A percentile compares a stretch with the other conserved stretches of the same genome.
Evolutionary conservation across 2,329 filamentous ascomycete genomes (phyloP).

Genomic region (Botryosphaeria dothidea): DNA sequence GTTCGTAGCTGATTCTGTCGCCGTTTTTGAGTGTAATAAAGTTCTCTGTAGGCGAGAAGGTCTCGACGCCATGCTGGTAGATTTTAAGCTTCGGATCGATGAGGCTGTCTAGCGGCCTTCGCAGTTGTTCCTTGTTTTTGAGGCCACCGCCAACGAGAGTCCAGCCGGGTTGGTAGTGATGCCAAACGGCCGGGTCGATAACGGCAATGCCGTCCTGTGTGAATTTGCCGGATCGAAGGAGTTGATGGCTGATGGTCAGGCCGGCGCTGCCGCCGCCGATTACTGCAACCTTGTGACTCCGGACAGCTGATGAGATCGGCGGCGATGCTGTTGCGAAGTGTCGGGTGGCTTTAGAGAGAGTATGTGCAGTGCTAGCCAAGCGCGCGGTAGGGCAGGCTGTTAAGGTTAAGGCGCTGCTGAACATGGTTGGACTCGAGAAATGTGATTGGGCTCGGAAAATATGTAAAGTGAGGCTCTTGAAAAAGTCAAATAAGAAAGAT

Average conservation of each 20-base stretch:
- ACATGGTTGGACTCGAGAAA: not conserved
- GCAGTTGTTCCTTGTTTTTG: slow-evolving; percentile 62
- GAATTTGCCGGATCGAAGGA: slow-evolving; percentile 62
- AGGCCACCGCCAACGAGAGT: slow-evolving; percentile 68
- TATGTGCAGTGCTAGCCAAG: not conserved
- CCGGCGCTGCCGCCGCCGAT: slow-evolving; percentile 69
- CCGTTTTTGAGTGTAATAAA: slow-evolving; percentile 57
- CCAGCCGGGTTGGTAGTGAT: slow-evolving; percentile 71
- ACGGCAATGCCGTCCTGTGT: slow-evolving; percentile 62
- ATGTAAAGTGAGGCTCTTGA: too few species aligned
- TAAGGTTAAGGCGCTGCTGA: not conserved
- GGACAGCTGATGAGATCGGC: slow-evolving; percentile 33
- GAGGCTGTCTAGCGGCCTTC: slow-evolving; percentile 51
- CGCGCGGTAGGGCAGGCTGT: not conserved
- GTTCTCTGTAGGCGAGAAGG: slow-evolving; percentile 59
- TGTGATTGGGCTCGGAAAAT: too few species aligned
- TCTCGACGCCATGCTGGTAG: slow-evolving; percentile 55
- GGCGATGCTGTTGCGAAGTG: slow-evolving; percentile 20
- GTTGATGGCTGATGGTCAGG: slow-evolving; percentile 66
- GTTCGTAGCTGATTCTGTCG: slow-evolving; percentile 61
- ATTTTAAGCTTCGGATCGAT: slow-evolving; percentile 62
- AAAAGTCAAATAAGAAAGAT: too few species aligned
- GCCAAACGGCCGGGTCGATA: slow-evolving; percentile 63
- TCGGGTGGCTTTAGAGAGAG: not conserved
- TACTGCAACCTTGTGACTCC: slow-evolving; percentile 65